Conservation (phyloP, 208 protist species). For the Acanthamoeba sp. region DNA sequence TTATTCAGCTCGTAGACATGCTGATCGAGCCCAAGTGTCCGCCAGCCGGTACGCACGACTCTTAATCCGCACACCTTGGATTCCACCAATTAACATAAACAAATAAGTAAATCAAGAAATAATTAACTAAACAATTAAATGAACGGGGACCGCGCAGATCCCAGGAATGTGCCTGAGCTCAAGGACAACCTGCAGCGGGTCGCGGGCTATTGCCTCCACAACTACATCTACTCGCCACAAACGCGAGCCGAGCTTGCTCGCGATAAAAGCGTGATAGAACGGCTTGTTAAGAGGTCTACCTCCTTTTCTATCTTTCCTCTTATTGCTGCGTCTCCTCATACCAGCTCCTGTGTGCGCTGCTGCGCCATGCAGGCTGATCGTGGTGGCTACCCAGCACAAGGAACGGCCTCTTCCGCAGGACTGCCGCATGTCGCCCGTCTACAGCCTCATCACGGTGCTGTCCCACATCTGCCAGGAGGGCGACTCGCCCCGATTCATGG, state of each 20-base stretch:
- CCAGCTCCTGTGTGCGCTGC: too few species aligned
- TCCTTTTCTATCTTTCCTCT: too few species aligned
- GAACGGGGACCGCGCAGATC: too few species aligned
- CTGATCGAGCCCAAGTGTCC: not conserved
- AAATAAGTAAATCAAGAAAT: too few species aligned
- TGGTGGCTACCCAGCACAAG: not conserved
- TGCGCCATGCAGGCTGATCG: not conserved
- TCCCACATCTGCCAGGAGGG: not conserved
- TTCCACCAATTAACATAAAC: too few species aligned
- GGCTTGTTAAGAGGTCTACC: not conserved
- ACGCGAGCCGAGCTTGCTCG: not conserved
- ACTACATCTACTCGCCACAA: conserved; percentile 6
- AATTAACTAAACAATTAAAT: too few species aligned
- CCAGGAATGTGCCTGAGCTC: not conserved
- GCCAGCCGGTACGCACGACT: not conserved
- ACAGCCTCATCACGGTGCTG: conserved; percentile 1
- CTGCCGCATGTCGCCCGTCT: not conserved
- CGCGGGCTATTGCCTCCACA: not conserved
- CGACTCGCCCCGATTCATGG: not conserved
- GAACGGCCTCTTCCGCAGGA: not conserved
- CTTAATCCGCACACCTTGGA: not conserved
- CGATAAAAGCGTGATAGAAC: not conserved
- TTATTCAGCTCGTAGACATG: not conserved
- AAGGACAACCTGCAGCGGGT: not conserved
- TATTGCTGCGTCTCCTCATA: too few species aligned